These are phyloP conservation scores for Centella asiatica DNA, from an alignment of 129 eudicot species.

Conservation along the genomic window DNA sequence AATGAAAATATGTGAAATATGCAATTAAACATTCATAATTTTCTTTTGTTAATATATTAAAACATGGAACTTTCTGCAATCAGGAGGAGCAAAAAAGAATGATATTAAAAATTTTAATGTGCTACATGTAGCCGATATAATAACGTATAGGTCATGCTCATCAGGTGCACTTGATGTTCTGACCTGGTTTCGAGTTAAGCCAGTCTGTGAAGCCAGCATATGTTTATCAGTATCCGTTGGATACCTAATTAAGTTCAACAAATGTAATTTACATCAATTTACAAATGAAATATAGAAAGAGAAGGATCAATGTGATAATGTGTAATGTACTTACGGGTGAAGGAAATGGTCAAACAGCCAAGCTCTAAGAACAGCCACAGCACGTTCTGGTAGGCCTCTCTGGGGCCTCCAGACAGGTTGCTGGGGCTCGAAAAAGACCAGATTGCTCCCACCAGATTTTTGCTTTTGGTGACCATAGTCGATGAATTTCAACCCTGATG, in stretches of 20 bases:
- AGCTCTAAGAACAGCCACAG: conserved; percentile 73
- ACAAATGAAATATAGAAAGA: not conserved
- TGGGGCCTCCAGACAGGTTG: conserved; percentile 88
- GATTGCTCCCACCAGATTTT: conserved; percentile 1
- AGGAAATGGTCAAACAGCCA: conserved; percentile 95
- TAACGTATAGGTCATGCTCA: too few relatives aligned
- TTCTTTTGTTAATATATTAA: too few relatives aligned
- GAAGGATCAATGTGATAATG: not conserved
- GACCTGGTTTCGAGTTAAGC: conserved; percentile 87
- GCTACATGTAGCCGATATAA: too few relatives aligned
- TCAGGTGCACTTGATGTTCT: not conserved
- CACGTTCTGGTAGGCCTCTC: conserved; percentile 84
- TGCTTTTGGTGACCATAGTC: conserved; percentile 35
- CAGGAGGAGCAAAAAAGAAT: too few relatives aligned
- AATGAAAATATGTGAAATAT: too few relatives aligned
- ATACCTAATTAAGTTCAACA: conserved; percentile 39
- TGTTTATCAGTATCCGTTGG: conserved; percentile 91
- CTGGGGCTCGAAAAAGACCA: conserved; percentile 37
- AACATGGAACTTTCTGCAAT: too few relatives aligned
- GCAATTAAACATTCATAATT: too few relatives aligned
- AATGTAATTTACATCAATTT: not conserved
- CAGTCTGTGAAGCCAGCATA: conserved; percentile 84
- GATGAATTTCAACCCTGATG: conserved; percentile 33
- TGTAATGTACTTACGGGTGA: conserved; percentile 52
- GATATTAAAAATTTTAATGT: too few relatives aligned